Percentiles rank a stretch among this genome's conserved stretches.
Evolutionary conservation across 176 grass and related monocot genomes (phyloP).

Genomic region (Paspalum vaginatum): DNA sequence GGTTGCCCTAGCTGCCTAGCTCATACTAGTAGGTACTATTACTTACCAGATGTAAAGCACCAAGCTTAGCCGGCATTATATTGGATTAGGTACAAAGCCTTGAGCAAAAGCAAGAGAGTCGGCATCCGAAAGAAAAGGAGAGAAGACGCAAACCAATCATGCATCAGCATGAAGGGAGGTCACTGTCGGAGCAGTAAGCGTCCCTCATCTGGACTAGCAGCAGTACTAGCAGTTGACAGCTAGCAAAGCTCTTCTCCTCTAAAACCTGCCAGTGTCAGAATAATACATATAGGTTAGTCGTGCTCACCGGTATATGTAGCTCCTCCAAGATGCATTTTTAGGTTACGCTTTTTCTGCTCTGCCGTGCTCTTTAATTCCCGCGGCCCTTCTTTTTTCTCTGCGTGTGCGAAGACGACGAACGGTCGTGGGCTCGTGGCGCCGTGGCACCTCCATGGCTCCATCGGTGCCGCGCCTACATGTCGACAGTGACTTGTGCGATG

Average conservation of each 20-base stretch:
- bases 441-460: no score
- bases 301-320: no score
- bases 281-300: no score
- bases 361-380: not conserved
- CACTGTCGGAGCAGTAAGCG: not conserved
- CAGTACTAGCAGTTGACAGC: no score
- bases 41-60: no score
- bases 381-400: slow-evolving; percentile 4
- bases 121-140: not conserved
- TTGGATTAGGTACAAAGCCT: not conserved
- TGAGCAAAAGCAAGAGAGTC: not conserved
- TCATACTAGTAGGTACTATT: no score
- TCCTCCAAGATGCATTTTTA: no score
- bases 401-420: no score
- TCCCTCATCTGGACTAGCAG: not conserved
- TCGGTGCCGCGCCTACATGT: not conserved
- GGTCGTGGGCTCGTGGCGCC: no score
- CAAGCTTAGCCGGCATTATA: no score
- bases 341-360: not conserved
- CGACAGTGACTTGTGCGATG: not conserved
- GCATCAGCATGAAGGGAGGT: not conserved
- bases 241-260: not conserved
- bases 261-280: not conserved
- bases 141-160: not conserved
- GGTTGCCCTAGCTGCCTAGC: no score